Base-by-base conservation (phyloP, 768 basidiomycete genomes). In the Macrocybe gigantea region DNA sequence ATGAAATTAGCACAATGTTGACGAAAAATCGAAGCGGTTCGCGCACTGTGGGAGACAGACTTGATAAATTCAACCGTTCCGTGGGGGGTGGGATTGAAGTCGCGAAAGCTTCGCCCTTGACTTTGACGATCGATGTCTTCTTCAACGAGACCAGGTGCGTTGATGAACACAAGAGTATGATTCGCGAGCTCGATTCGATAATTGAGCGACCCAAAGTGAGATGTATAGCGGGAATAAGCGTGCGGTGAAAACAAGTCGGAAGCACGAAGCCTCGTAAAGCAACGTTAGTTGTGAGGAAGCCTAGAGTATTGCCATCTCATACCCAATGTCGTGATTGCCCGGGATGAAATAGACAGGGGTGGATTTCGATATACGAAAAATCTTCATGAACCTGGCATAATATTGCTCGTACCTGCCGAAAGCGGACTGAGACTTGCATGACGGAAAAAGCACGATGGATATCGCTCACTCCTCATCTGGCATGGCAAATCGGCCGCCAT, bases 241-340 rank as follows among this genome's bases (percentile, higher is more conserved):
- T 73, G 50, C 46, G 70, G 60, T 49, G 79, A 73, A 60, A 80
- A 74, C 57, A 66, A 44, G 5, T 64, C 44, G 12, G 71, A 70
- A 9, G 65, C 57, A 36, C 78, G 77, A 34, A 84, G 67, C 1
- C 81, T 81, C 41, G 44, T 56, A n/a, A 52, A 22, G 66, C 67
- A 45, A 29, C 40, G 34, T 30, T 29, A 30, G 46, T 52, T 6
- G 44, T 42, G 33, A 35, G 30, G 7, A 45, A 30, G 40, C 7
- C 11, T 33, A 30, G 15, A 14, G 30, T 22, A 34, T 53, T 37
- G n/a, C 7, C 52, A 32, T n/a, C 32, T 22, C 74, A 49, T 61
- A 88, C 81, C 88, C 89, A 33, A 87, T 73, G 57, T 98, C 95
- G 59, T 93, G 93, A 60, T 97, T 98, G 5, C 95, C 95, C 2